A percentile compares a stretch with the other conserved stretches of the same genome.
phyloP scores from a whole-genome alignment of 371 early-diverging fungal species.

The Lichtheimia ramosa region DNA sequence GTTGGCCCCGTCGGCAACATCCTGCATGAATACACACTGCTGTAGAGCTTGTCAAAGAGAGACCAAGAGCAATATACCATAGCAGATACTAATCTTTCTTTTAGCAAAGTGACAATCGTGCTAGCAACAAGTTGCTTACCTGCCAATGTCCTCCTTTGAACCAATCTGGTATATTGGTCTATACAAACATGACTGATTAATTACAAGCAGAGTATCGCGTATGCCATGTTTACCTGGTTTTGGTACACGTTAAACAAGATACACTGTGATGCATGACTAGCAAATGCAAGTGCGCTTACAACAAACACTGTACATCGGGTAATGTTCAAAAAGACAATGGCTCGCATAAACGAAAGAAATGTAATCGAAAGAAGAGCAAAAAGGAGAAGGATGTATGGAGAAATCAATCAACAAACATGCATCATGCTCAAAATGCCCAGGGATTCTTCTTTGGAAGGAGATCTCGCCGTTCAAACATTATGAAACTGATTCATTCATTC shows the following conservation, averaged over 20 bases:
- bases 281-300: slow-evolving; percentile 3
- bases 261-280: slow-evolving; percentile 32
- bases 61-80: slow-evolving; percentile 25
- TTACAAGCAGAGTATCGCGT: not conserved
- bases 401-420: not conserved
- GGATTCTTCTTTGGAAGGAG: too few species aligned
- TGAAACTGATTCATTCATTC: too few species aligned
- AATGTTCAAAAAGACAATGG: slow-evolving; percentile 7
- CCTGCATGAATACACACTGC: slow-evolving; percentile 31
- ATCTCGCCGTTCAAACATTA: too few species aligned
- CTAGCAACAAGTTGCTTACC: slow-evolving; percentile 9
- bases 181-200: not conserved
- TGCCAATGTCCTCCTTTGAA: slow-evolving; percentile 39
- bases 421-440: too few species aligned
- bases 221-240: slow-evolving; percentile 14
- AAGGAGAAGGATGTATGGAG: not conserved
- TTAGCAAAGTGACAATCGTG: too few species aligned
- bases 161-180: slow-evolving; percentile 35
- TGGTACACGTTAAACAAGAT: slow-evolving; percentile 26
- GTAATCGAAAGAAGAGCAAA: not conserved
- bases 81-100: slow-evolving; percentile 36
- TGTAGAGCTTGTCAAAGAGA: slow-evolving; percentile 21
- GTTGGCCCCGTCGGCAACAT: slow-evolving; percentile 29
- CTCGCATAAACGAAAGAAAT: slow-evolving; percentile 5
- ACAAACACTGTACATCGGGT: slow-evolving; percentile 9